Percentiles rank a stretch among this genome's conserved stretches.
Evolutionary conservation across 768 basidiomycete species (phyloP).

Genomic region (Russula foetens): DNA sequence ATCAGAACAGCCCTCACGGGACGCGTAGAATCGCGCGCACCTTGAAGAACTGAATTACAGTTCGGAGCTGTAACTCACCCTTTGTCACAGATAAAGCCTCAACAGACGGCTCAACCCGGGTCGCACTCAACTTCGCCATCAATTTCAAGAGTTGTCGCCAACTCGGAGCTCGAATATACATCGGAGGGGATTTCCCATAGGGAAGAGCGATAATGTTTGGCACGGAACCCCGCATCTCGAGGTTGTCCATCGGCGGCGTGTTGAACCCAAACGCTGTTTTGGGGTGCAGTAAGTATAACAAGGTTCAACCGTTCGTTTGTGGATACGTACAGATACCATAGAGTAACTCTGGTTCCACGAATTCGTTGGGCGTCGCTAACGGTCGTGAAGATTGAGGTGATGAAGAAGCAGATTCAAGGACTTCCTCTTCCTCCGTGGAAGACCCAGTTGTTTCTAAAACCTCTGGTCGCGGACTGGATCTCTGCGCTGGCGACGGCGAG

Average conservation of each 20-base stretch:
- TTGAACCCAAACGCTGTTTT: constrained; percentile 58
- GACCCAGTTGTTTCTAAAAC: neutral
- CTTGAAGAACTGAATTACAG: constrained; percentile 73
- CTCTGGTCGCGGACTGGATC: constrained; percentile 5
- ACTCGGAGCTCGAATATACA: constrained; percentile 65
- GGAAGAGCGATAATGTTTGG: constrained; percentile 71
- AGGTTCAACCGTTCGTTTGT: neutral
- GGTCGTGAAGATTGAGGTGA: neutral
- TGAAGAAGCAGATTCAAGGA: neutral
- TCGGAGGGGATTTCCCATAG: constrained; percentile 54
- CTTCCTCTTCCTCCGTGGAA: constrained; percentile 5
- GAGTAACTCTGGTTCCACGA: constrained; percentile 50
- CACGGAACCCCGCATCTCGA: constrained; percentile 45
- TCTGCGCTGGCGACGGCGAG: neutral
- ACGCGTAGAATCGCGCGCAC: constrained; percentile 28
- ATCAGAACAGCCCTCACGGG: constrained; percentile 4
- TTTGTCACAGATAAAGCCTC: constrained; percentile 55
- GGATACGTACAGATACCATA: constrained; percentile 29
- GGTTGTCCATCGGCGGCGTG: constrained; percentile 45
- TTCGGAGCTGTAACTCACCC: constrained; percentile 52
- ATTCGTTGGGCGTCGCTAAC: constrained; percentile 23
- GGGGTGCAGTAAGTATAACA: neutral
- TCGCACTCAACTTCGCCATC: constrained; percentile 64
- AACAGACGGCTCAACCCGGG: constrained; percentile 61
- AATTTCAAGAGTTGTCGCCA: constrained; percentile 71